Evolutionary conservation across 257 asterid species (phyloP), one percentile per base, ranked within the genome.

Genomic region (Leptodermis oblonga): DNA sequence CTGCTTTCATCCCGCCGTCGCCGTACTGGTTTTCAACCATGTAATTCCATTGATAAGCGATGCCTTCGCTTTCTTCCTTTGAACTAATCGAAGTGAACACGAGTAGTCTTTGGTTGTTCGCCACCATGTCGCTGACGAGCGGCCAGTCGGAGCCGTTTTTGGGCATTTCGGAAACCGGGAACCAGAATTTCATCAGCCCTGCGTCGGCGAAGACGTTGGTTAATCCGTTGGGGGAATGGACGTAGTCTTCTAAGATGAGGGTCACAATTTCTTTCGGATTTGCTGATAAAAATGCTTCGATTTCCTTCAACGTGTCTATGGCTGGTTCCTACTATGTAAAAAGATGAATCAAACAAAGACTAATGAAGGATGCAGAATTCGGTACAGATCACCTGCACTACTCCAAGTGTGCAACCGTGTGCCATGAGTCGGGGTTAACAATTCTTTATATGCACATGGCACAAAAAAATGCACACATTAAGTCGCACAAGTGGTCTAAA

Each of bases 11-110:
- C 71, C 98, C 98, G 10, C 74, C 94, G 70, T 89, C 94, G 1
- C 98, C 98, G 67, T 89, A 92, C 65, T 92, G 94, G 41, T 82
- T 92, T 79, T 92, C 96, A 4, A 92, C 98, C 98, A 92, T 92
- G 88, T 87, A 92, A 77, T 89, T 92, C 98, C 98, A 92, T 46
- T 92, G 98, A 63, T 86, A 83, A 30, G 96, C 98, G 64, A 92
- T 89, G 33, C 96, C 89, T 77, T 92, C 96, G 30, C 82, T 82
- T 67, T 54, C 46, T 72, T 92, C 94, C 82, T 92, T 92, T 7
- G 92, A 78, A 41, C 68, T 33, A 0, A 62, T 37, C 1, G 98
- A 92, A 62, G 96, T 92, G 34, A 89, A 92, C 5, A 89, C 96
- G 13, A 87, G 60, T 10, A 89, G 84, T 70, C 96, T 83, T 68